phyloP scores from a whole-genome alignment of 495 filamentous ascomycete genomes.

The Beverwykella pulmonaria region DNA sequence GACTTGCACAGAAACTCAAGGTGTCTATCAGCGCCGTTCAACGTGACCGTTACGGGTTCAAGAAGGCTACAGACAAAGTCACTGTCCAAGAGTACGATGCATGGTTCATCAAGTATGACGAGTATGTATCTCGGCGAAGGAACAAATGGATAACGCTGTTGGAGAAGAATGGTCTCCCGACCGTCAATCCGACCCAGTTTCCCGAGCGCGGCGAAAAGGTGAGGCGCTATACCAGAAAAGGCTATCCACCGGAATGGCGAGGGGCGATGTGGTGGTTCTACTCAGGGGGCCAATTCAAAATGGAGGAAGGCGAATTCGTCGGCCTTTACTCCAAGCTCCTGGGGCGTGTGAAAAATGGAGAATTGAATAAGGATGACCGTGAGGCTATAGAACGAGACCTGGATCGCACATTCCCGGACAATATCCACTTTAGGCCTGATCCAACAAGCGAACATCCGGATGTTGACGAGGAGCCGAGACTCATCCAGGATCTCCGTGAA shows the following conservation, averaged over 20 bases:
- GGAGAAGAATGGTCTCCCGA: constrained; percentile 72
- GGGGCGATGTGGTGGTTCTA: constrained; percentile 98
- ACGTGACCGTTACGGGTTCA: constrained; percentile 90
- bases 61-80: constrained; percentile 81
- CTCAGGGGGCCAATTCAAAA: constrained; percentile 72
- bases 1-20: background rate
- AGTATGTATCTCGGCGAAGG: constrained; percentile 67
- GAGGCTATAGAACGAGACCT: constrained; percentile 95
- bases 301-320: constrained; percentile 63
- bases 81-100: constrained; percentile 74
- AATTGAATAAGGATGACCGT: constrained; percentile 68
- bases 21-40: constrained; percentile 19
- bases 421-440: constrained; percentile 85
- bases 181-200: constrained; percentile 72
- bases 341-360: constrained; percentile 61
- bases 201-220: constrained; percentile 78
- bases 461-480: constrained; percentile 63
- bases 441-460: constrained; percentile 34
- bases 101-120: constrained; percentile 74
- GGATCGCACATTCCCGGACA: constrained; percentile 94
- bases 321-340: constrained; percentile 75
- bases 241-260: constrained; percentile 90
- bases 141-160: constrained; percentile 82
- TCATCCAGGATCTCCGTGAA: constrained; percentile 77
- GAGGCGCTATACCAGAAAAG: constrained; percentile 89